Conservation (phyloP, 2,329 filamentous ascomycete species). For the Daldinia sp. region DNA sequence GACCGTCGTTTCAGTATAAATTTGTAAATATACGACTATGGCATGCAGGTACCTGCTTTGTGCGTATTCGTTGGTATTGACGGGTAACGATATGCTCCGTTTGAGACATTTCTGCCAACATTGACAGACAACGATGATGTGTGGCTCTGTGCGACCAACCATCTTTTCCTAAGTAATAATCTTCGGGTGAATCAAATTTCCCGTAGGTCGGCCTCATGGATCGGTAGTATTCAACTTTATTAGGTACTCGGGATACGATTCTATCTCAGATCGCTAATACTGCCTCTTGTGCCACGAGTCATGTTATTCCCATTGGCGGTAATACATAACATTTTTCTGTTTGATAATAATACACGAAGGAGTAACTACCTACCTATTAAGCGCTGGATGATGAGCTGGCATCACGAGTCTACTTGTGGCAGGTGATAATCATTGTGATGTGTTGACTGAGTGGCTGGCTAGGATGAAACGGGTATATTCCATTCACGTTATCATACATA, state of each 20-base stretch:
- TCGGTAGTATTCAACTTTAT: conserved; percentile 11
- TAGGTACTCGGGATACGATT: conserved; percentile 33
- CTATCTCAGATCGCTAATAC: conserved; percentile 5
- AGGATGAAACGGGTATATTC: too few relatives aligned
- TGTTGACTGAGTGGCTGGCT: background rate
- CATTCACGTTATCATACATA: too few relatives aligned
- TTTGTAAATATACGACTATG: background rate
- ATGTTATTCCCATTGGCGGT: conserved; percentile 4
- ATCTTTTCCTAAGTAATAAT: background rate
- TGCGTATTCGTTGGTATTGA: conserved; percentile 5
- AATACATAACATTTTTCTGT: conserved; percentile 13
- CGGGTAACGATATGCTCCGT: conserved; percentile 11
- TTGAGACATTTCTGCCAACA: conserved; percentile 30
- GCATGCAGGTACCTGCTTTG: too few relatives aligned
- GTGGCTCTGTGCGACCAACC: conserved; percentile 33
- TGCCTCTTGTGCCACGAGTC: background rate
- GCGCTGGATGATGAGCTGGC: conserved; percentile 8
- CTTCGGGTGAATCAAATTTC: conserved; percentile 19
- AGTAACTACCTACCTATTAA: conserved; percentile 14
- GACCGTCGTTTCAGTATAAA: conserved; percentile 1
- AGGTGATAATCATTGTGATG: conserved; percentile 4
- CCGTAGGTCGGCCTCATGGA: conserved; percentile 18
- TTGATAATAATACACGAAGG: conserved; percentile 17
- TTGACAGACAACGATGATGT: conserved; percentile 27
- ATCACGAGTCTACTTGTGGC: background rate